A percentile compares a stretch with the other conserved stretches of the same genome.
phyloP scores from a whole-genome alignment of 306 rosid genomes.

The Citrullus amarus region DNA sequence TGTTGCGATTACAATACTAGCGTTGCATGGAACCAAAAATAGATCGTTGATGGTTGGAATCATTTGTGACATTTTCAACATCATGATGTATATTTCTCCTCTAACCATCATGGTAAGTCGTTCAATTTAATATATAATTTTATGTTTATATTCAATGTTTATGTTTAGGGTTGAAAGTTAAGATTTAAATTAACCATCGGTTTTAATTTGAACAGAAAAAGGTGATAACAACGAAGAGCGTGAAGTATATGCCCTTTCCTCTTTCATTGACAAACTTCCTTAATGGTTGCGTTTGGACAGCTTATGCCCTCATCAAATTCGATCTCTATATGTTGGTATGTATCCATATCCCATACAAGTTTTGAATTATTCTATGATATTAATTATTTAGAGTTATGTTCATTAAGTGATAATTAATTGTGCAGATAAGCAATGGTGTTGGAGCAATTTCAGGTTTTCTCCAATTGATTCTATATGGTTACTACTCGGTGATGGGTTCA shows the following conservation, averaged over 20 bases:
- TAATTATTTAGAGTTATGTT: too few relatives aligned
- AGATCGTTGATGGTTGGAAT: slow-evolving; percentile 63
- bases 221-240: slow-evolving; percentile 55
- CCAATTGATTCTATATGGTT: slow-evolving; percentile 43
- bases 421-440: slow-evolving; percentile 52
- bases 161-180: neutral
- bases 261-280: slow-evolving; percentile 53
- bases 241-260: slow-evolving; percentile 58
- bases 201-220: slow-evolving; percentile 23
- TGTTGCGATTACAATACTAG: slow-evolving; percentile 21
- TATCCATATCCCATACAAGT: neutral
- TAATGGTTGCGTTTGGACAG: slow-evolving; percentile 53
- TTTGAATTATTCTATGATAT: too few relatives aligned
- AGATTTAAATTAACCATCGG: neutral
- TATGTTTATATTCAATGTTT: too few relatives aligned
- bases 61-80: slow-evolving; percentile 52
- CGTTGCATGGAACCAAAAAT: slow-evolving; percentile 17
- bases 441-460: slow-evolving; percentile 43
- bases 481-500: slow-evolving; percentile 15
- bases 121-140: too few relatives aligned
- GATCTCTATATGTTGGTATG: slow-evolving; percentile 54
- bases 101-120: neutral
- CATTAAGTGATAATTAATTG: neutral
- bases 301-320: slow-evolving; percentile 51
- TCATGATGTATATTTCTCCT: slow-evolving; percentile 29